A percentile compares a stretch with the other conserved stretches of the same genome.
Evolutionary conservation across 768 basidiomycete species (phyloP).

Genomic region (Coprinopsis sp.): DNA sequence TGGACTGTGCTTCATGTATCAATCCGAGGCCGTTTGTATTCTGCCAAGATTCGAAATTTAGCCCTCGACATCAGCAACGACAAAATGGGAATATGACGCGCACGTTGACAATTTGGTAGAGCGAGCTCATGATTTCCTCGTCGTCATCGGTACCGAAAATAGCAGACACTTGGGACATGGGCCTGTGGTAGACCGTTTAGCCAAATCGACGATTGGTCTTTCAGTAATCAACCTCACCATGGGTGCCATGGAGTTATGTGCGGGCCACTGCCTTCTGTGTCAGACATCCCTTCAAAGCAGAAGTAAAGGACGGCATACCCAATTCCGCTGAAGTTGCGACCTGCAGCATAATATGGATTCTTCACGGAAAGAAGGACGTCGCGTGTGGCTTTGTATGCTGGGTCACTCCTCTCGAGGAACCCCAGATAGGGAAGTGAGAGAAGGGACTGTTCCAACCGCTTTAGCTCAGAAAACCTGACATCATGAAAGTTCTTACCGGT

Average conservation of each 20-base stretch:
- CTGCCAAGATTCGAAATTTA: conserved; percentile 27
- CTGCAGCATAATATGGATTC: conserved; percentile 69
- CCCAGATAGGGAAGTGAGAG: conserved; percentile 76
- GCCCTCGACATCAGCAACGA: conserved; percentile 1
- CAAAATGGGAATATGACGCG: conserved; percentile 19
- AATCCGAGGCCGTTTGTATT: conserved; percentile 73
- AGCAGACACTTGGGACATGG: conserved; percentile 74
- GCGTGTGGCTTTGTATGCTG: conserved; percentile 61
- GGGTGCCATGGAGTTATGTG: conserved; percentile 71
- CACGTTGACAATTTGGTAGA: conserved; percentile 69
- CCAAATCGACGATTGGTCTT: neutral
- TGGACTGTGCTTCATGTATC: conserved; percentile 70
- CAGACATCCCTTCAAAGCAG: neutral
- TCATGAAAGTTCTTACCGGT: conserved; percentile 59
- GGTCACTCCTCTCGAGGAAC: conserved; percentile 57
- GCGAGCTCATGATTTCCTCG: conserved; percentile 53
- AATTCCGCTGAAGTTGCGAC: conserved; percentile 60
- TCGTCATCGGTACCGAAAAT: conserved; percentile 76
- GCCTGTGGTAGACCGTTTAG: conserved; percentile 37
- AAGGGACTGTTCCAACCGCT: conserved; percentile 46
- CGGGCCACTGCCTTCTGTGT: conserved; percentile 49
- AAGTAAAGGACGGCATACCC: conserved; percentile 43
- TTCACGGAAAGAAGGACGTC: conserved; percentile 53
- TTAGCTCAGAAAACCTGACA: too few relatives aligned
- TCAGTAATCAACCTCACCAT: conserved; percentile 38